Evolutionary conservation across 2,329 filamentous ascomycete species (phyloP), one percentile per base, ranked within the genome.

Genomic region (Ceratocystis diversiconidia): DNA sequence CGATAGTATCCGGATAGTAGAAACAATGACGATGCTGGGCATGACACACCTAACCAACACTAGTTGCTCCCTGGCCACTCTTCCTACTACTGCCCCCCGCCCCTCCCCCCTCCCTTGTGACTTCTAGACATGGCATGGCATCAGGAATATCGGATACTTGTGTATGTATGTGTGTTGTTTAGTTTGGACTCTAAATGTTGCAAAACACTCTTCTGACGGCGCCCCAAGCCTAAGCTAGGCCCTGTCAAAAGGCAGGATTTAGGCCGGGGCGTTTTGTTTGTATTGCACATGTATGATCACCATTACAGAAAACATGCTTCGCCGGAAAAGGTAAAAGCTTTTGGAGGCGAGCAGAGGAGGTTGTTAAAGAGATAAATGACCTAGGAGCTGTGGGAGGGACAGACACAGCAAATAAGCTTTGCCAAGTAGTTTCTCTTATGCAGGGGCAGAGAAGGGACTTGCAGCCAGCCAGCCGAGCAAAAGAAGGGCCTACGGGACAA

Each of bases 121-220:
- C 22, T 30, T 12, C 52, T 2, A 57, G 28, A 32, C 25, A 15
- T 30, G 22, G 52, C 22, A 28, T 57, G 52, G 28, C 12, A 57
- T 32, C 52, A 17, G 52, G 5, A 57, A 57, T 25, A 52, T 52
- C 48, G 48, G 19, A 7, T 52, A 52, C 19, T 25, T 12, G 19
- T 52, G 19, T 25, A 12, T 48, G 44, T 48, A 8, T n/a, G 44
- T 48, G 12, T 48, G 22, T 55, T 55, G 50, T 57, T 57, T 57
- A 28, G 52, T 22, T 32, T 32, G 22, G 25, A 28, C 52, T 57
- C 25, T 17, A 12, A 61, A 64, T 57, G 12, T 61, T 41, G 59
- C 66, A 62, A 67, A 65, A 67, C 66, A 65, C 66, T 63, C 63
- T 65, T 65, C 66, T 55, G 66, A 67, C 66, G 61, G 60, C 52